These are phyloP conservation scores for Leccinum aurantiacum DNA, from an alignment of 768 basidiomycete genomes.

Conservation along the genomic window DNA sequence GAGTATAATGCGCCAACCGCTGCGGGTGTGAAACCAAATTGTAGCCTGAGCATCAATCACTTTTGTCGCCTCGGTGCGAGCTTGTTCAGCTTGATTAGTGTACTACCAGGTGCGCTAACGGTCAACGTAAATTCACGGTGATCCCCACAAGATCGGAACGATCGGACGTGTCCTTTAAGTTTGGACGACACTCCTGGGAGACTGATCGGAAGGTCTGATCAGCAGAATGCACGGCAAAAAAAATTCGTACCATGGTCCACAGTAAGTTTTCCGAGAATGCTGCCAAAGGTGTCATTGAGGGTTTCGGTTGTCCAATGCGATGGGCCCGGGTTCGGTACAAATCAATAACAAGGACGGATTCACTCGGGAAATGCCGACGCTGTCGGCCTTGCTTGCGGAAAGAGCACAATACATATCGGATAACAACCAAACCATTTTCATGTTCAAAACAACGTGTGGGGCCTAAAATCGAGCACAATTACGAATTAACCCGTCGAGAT, in stretches of 20 bases:
- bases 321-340: not conserved
- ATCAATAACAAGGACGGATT: not conserved
- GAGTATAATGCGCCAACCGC: not conserved
- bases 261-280: not conserved
- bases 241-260: not conserved
- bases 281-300: no score
- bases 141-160: not conserved
- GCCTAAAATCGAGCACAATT: no score
- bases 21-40: not conserved
- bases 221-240: not conserved
- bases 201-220: not conserved
- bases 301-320: not conserved
- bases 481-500: no score
- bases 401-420: no score
- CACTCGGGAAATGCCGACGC: no score
- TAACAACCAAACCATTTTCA: no score
- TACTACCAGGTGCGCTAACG: not conserved
- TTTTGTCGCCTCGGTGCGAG: not conserved
- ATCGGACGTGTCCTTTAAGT: not conserved
- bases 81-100: not conserved
- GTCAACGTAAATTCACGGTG: not conserved
- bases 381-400: no score
- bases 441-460: no score
- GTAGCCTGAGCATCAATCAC: not conserved
- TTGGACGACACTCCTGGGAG: not conserved